Evolutionary conservation across 192 early-diverging fungal genomes (phyloP).

Genomic region (Jimgerdemannia lactiflua): DNA sequence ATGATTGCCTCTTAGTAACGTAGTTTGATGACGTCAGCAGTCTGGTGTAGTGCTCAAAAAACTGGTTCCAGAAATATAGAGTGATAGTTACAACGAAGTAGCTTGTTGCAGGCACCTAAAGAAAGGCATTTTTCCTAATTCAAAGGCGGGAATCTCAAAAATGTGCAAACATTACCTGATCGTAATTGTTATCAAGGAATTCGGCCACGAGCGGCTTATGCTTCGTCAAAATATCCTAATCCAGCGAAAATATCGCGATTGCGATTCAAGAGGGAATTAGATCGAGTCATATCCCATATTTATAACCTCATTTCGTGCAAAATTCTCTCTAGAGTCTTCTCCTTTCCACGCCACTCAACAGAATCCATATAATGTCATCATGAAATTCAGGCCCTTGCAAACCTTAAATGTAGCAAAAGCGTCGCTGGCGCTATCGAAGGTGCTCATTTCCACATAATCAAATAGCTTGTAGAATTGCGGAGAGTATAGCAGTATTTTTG

Average conservation of each 20-base stretch:
- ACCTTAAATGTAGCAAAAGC: constrained; percentile 96
- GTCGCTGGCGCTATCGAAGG: constrained; percentile 98
- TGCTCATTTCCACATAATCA: constrained; percentile 92
- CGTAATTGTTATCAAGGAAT: constrained; percentile 89
- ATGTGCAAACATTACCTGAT: constrained; percentile 44
- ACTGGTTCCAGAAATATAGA: constrained; percentile 36
- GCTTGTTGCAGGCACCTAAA: background rate
- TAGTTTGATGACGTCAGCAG: constrained; percentile 91
- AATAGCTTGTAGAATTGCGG: constrained; percentile 94
- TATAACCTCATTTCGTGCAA: no score
- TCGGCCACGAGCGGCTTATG: constrained; percentile 91
- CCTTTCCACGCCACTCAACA: background rate
- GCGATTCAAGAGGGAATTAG: background rate
- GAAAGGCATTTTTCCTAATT: no score
- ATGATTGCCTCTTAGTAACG: constrained; percentile 96
- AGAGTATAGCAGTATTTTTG: constrained; percentile 80
- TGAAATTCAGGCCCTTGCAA: constrained; percentile 22
- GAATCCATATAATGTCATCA: no score
- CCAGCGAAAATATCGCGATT: background rate
- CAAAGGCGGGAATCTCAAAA: no score
- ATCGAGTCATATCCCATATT: background rate
- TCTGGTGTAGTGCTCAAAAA: constrained; percentile 85
- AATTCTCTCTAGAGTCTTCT: no score
- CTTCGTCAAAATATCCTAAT: constrained; percentile 86
- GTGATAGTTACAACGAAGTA: no score